Evolutionary conservation across 495 filamentous ascomycete species (phyloP).

Genomic region (Xylaria intraflava): DNA sequence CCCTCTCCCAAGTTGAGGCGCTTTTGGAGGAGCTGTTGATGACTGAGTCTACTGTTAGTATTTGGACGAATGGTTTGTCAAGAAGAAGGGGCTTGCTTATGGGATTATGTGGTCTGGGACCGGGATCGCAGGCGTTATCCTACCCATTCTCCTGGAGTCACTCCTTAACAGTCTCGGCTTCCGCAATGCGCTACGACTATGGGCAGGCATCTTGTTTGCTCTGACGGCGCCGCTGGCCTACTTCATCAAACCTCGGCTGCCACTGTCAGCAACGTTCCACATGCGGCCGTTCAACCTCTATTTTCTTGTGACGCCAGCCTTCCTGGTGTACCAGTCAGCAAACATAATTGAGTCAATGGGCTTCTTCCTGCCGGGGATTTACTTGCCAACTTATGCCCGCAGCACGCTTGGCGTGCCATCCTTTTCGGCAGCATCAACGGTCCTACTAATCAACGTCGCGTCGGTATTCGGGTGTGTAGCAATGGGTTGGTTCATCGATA

Average conservation of each 20-base stretch:
- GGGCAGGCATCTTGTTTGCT: conserved; percentile 45
- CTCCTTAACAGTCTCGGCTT: conserved; percentile 50
- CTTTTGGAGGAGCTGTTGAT: not conserved
- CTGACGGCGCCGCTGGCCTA: conserved; percentile 49
- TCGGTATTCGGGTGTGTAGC: conserved; percentile 49
- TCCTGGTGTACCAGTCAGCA: conserved; percentile 47
- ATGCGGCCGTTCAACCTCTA: conserved; percentile 32
- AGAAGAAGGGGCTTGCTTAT: conserved; percentile 47
- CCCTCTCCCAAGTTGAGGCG: not conserved
- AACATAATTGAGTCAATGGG: conserved; percentile 58
- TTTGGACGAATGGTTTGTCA: conserved; percentile 54
- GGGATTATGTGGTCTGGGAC: conserved; percentile 50
- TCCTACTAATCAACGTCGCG: conserved; percentile 51
- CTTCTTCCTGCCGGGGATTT: conserved; percentile 58
- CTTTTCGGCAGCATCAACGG: conserved; percentile 38
- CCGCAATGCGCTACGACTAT: conserved; percentile 46
- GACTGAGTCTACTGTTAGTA: conserved; percentile 17
- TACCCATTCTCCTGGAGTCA: conserved; percentile 47
- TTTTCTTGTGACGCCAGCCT: conserved; percentile 40
- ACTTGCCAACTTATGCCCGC: conserved; percentile 48
- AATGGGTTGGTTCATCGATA: conserved; percentile 53
- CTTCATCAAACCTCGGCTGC: conserved; percentile 54
- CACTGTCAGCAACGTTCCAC: conserved; percentile 32
- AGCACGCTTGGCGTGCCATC: conserved; percentile 29
- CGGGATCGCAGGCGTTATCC: conserved; percentile 29